These are phyloP conservation scores for Cunninghamia lanceolata DNA, from an alignment of 75 land plant species.

Conservation along the genomic window DNA sequence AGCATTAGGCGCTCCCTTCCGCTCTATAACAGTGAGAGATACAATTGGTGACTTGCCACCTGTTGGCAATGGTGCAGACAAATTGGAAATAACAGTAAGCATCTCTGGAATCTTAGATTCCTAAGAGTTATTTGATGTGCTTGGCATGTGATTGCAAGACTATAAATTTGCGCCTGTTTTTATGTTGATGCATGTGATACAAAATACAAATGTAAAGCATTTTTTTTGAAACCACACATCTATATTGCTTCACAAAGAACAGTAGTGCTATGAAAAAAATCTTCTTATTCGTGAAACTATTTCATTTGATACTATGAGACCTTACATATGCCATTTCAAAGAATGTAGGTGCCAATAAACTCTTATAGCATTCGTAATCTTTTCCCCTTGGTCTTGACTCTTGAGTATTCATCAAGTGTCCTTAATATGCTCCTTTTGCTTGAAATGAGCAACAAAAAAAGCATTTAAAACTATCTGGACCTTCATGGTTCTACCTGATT, in stretches of 20 bases:
- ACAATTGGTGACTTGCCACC: conserved; percentile 94
- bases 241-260: not conserved
- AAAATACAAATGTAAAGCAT: not conserved
- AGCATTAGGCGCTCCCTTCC: conserved; percentile 81
- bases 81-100: conserved; percentile 45
- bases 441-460: not conserved
- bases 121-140: not conserved
- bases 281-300: not conserved
- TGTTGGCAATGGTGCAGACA: conserved; percentile 86
- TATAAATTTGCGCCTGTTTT: not conserved
- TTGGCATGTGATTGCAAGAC: not conserved
- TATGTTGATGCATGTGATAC: not conserved
- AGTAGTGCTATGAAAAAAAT: not conserved
- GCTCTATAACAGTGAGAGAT: conserved; percentile 92
- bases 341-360: not conserved
- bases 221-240: not conserved
- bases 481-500: not conserved
- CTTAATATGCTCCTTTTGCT: not conserved
- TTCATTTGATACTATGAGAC: not conserved
- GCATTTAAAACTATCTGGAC: not conserved
- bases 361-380: too few species aligned
- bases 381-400: not conserved
- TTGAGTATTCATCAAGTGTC: not conserved
- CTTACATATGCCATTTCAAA: not conserved
- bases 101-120: not conserved